Evolutionary conservation across 2,329 filamentous ascomycete species (phyloP).

Genomic region (Colletotrichum lini): DNA sequence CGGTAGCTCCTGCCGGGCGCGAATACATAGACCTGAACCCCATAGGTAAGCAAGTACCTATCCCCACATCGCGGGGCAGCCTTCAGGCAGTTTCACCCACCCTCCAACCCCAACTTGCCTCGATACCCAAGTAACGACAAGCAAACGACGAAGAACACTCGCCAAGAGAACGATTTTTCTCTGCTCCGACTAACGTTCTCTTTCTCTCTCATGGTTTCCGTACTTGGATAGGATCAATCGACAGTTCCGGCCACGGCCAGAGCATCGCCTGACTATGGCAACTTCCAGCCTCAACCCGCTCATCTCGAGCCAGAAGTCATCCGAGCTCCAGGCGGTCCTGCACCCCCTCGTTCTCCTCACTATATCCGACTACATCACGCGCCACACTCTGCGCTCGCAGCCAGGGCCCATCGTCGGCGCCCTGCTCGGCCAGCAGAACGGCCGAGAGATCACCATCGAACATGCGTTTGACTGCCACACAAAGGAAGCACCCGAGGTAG

Average conservation of each 20-base stretch:
- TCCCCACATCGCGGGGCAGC: slow-evolving; percentile 41
- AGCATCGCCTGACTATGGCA: slow-evolving; percentile 60
- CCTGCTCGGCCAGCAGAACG: slow-evolving; percentile 92
- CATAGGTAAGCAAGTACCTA: neutral
- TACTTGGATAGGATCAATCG: neutral
- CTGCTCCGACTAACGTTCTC: too few species aligned
- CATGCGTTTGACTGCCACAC: slow-evolving; percentile 90
- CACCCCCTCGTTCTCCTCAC: slow-evolving; percentile 96
- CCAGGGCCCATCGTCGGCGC: slow-evolving; percentile 85
- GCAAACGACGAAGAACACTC: neutral
- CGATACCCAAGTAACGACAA: neutral
- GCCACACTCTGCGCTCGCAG: slow-evolving; percentile 85
- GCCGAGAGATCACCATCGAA: slow-evolving; percentile 91
- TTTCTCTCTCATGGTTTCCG: slow-evolving; percentile 15
- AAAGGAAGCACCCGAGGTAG: slow-evolving; percentile 56
- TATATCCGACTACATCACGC: slow-evolving; percentile 96
- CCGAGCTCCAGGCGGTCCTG: slow-evolving; percentile 85
- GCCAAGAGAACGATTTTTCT: neutral
- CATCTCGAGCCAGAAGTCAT: slow-evolving; percentile 76
- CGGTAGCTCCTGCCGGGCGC: slow-evolving; percentile 10
- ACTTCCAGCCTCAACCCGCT: slow-evolving; percentile 66
- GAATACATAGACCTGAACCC: neutral
- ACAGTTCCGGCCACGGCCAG: slow-evolving; percentile 30
- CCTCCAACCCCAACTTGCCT: neutral
- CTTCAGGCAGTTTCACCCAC: slow-evolving; percentile 24